Percentiles rank a stretch among this genome's conserved stretches.
These are phyloP conservation scores for Liquidambar formosana DNA, from an alignment of 164 flowering plant genomes.

Conservation along the genomic window DNA sequence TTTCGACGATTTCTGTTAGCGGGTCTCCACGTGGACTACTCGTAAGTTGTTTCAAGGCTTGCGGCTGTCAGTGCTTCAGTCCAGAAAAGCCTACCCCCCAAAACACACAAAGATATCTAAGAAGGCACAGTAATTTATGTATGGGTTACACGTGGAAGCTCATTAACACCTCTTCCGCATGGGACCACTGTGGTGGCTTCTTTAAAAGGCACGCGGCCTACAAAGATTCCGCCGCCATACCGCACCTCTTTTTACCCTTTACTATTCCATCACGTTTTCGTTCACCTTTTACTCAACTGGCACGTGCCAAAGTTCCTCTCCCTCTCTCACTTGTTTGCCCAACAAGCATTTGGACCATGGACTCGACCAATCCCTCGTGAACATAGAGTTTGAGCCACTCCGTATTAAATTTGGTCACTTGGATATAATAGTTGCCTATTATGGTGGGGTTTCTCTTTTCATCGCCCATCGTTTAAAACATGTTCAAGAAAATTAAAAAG, in stretches of 20 bases:
- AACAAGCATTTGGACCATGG: no score
- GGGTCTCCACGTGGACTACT: not conserved
- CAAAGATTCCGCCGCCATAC: slow-evolving; percentile 42
- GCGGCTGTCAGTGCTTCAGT: slow-evolving; percentile 40
- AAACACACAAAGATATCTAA: no score
- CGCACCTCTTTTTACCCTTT: slow-evolving; percentile 1
- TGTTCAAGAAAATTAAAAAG: no score
- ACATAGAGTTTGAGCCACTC: no score
- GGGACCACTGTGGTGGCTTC: slow-evolving; percentile 40
- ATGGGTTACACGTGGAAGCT: slow-evolving; percentile 23
- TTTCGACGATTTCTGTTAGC: no score
- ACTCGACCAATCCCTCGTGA: no score
- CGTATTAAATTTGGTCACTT: no score
- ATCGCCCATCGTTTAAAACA: no score
- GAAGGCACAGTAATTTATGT: no score
- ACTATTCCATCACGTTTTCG: slow-evolving; percentile 27
- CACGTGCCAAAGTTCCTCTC: slow-evolving; percentile 15
- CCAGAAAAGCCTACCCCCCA: slow-evolving; percentile 17
- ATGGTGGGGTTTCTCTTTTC: no score
- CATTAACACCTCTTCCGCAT: not conserved
- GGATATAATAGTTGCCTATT: no score
- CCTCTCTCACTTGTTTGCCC: no score
- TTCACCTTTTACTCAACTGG: not conserved
- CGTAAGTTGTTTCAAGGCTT: slow-evolving; percentile 25
- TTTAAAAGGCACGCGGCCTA: slow-evolving; percentile 34